phyloP scores from a whole-genome alignment of 345 rosid genomes.

The Turnera subulata region DNA sequence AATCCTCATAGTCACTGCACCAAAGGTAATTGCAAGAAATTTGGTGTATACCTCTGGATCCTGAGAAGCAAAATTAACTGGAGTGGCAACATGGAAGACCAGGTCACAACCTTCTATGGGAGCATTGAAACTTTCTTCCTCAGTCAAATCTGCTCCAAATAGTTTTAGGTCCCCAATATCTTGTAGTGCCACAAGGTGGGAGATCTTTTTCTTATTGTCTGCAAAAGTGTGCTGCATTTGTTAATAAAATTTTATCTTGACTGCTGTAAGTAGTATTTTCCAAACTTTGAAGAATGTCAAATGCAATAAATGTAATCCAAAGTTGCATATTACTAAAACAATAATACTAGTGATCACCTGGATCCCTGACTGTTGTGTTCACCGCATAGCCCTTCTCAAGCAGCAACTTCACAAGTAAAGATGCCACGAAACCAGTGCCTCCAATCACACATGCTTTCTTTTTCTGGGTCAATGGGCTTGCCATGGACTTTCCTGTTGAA shows the following conservation, averaged over 20 bases:
- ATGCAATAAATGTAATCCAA: no score
- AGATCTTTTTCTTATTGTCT: slow-evolving; percentile 60
- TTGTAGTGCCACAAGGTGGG: slow-evolving; percentile 49
- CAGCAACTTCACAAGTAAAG: slow-evolving; percentile 61
- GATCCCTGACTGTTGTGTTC: slow-evolving; percentile 75
- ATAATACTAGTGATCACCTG: no score
- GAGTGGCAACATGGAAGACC: slow-evolving; percentile 94
- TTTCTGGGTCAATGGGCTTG: slow-evolving; percentile 11
- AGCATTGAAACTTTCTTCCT: slow-evolving; percentile 57
- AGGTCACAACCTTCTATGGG: slow-evolving; percentile 56
- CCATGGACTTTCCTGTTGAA: slow-evolving; percentile 20
- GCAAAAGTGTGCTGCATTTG: no score
- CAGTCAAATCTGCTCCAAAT: slow-evolving; percentile 63
- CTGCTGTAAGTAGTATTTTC: no score
- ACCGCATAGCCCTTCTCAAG: slow-evolving; percentile 75
- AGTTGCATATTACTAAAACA: no score
- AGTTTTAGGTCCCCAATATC: slow-evolving; percentile 59
- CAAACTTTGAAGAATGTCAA: no score
- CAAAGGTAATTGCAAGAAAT: no score
- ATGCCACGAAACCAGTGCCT: slow-evolving; percentile 74
- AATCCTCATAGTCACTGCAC: no score
- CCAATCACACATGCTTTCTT: slow-evolving; percentile 78
- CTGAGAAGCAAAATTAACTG: slow-evolving; percentile 68
- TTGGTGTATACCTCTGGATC: slow-evolving; percentile 79
- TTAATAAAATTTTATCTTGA: no score